Evolutionary conservation across 306 rosid genomes (phyloP).

Genomic region (Malus fusca): DNA sequence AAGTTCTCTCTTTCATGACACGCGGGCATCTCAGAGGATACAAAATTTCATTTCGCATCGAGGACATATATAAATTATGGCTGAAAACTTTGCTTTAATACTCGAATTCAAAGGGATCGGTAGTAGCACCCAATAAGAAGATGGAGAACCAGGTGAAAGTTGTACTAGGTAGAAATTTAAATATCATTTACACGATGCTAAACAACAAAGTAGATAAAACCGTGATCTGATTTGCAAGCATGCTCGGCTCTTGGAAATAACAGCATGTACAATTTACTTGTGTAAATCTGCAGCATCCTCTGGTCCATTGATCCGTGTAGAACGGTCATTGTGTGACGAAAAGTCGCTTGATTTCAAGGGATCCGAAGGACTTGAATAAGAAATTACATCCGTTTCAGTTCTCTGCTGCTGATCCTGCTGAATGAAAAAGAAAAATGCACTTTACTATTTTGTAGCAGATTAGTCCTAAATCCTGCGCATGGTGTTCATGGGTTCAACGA

Average conservation of each 20-base stretch:
- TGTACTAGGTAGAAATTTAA: background rate
- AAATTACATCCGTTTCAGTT: conserved; percentile 4
- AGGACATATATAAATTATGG: background rate
- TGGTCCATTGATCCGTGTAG: background rate
- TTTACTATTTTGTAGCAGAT: background rate
- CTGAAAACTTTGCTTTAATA: background rate
- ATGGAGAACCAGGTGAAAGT: background rate
- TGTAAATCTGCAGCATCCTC: background rate
- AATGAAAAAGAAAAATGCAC: background rate
- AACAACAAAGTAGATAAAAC: background rate
- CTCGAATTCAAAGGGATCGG: background rate
- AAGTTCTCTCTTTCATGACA: no score
- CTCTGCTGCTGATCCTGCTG: conserved; percentile 5
- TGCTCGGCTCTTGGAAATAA: background rate
- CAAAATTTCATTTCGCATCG: no score
- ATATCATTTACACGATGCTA: background rate
- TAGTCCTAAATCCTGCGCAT: background rate
- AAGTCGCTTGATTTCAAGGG: conserved; percentile 13
- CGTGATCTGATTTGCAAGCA: background rate
- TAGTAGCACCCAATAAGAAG: background rate
- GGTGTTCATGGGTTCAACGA: background rate
- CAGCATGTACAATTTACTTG: background rate
- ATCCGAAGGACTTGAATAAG: background rate
- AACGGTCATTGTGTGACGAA: conserved; percentile 2
- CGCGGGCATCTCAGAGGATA: no score